Percentiles rank a stretch among this genome's conserved stretches.
Evolutionary conservation across 371 early-diverging fungal genomes (phyloP).

Genomic region (Agmasoma carcini): DNA sequence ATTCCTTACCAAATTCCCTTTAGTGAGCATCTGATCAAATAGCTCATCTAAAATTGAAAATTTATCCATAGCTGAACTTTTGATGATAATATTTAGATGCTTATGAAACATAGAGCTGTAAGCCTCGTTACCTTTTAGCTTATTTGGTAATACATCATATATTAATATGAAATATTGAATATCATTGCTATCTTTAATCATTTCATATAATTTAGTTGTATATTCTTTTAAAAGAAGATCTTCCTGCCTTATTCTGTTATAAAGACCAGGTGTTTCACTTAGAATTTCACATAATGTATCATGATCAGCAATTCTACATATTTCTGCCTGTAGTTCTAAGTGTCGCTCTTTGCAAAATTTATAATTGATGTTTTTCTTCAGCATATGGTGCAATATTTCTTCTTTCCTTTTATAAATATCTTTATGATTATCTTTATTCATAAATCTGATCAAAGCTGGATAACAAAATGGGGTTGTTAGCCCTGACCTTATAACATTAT

Average conservation of each 20-base stretch:
- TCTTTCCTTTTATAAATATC: conserved; percentile 25
- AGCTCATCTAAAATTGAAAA: conserved; percentile 2
- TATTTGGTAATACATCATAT: conserved; percentile 7
- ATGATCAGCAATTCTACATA: conserved; percentile 7
- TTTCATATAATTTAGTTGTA: conserved; percentile 8
- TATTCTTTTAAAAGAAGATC: conserved; percentile 6
- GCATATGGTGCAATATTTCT: conserved; percentile 19
- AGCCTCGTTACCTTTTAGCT: conserved; percentile 4
- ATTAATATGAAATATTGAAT: conserved; percentile 12
- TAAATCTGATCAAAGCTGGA: conserved; percentile 6
- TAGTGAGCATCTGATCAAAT: not conserved
- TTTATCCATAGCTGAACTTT: not conserved
- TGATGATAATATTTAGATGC: conserved; percentile 17
- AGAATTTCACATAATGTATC: conserved; percentile 21
- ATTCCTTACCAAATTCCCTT: conserved; percentile 1
- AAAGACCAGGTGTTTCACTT: conserved; percentile 26
- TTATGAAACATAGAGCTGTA: conserved; percentile 8
- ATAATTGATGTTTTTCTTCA: not conserved
- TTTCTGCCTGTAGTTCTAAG: conserved; percentile 1
- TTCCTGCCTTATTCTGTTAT: not conserved
- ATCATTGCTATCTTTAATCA: not conserved
- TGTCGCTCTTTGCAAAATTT: not conserved
- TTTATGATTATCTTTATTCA: conserved; percentile 24
- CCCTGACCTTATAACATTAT: conserved; percentile 11
- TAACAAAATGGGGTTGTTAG: conserved; percentile 5